Percentiles rank a stretch among this genome's conserved stretches.
These are phyloP conservation scores for Macrocybe gigantea DNA, from an alignment of 768 basidiomycete genomes.

Conservation along the genomic window DNA sequence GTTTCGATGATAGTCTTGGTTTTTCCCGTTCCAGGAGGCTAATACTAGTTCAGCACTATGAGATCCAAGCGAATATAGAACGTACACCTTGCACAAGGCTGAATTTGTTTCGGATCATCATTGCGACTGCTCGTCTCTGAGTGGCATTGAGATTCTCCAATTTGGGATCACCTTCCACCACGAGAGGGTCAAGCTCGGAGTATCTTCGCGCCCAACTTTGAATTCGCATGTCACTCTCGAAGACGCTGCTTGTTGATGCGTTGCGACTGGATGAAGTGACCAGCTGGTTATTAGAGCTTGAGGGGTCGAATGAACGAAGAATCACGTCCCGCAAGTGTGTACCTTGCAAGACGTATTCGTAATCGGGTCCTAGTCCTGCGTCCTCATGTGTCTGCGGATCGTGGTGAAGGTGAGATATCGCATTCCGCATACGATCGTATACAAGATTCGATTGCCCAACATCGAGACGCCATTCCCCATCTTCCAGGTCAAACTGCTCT, in stretches of 20 bases:
- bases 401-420: conserved; percentile 50
- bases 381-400: conserved; percentile 43
- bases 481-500: conserved; percentile 35
- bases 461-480: conserved; percentile 63
- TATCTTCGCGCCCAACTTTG: conserved; percentile 80
- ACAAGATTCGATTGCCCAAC: conserved; percentile 62
- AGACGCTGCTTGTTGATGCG: conserved; percentile 33
- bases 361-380: conserved; percentile 19
- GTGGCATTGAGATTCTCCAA: conserved; percentile 60
- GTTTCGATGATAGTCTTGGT: conserved; percentile 89
- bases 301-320: conserved; percentile 47
- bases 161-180: conserved; percentile 73
- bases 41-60: conserved; percentile 3
- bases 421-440: conserved; percentile 63
- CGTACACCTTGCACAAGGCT: conserved; percentile 86
- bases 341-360: conserved; percentile 57
- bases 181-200: conserved; percentile 48
- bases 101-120: conserved; percentile 76
- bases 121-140: conserved; percentile 79
- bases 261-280: conserved; percentile 29
- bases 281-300: conserved; percentile 23
- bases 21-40: conserved; percentile 93
- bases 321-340: conserved; percentile 70
- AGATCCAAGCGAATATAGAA: conserved; percentile 6
- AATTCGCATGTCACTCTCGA: conserved; percentile 70